A percentile compares a stretch with the other conserved stretches of the same genome.
Evolutionary conservation across 768 basidiomycete genomes (phyloP).

Genomic region (Tulasnella sp.): DNA sequence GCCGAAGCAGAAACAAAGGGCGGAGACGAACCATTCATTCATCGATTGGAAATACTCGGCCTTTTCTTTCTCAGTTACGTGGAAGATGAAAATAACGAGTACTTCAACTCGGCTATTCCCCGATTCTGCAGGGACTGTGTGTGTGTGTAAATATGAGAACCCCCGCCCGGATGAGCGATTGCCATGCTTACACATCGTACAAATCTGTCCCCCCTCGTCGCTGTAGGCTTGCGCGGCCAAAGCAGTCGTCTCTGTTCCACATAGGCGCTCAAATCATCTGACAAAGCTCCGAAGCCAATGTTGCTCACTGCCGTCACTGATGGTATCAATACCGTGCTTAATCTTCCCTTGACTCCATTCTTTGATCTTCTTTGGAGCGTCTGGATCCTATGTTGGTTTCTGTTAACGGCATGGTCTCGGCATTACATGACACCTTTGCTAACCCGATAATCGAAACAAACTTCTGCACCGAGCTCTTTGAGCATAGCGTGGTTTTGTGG

Average conservation of each 20-base stretch:
- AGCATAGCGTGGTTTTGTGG: constrained; percentile 47
- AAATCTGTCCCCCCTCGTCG: constrained; percentile 15
- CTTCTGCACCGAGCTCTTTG: constrained; percentile 50
- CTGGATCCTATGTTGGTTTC: constrained; percentile 30
- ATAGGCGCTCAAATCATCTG: not conserved
- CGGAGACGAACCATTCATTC: constrained; percentile 16
- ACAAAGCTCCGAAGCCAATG: not conserved
- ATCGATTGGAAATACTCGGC: constrained; percentile 5
- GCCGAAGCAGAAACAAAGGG: not conserved
- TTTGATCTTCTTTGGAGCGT: constrained; percentile 37
- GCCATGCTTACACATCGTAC: constrained; percentile 17
- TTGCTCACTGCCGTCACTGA: constrained; percentile 20
- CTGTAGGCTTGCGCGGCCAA: constrained; percentile 27
- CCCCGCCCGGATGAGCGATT: not conserved
- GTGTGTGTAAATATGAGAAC: not conserved
- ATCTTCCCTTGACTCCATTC: constrained; percentile 33
- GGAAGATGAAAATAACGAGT: not conserved
- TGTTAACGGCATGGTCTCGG: not conserved
- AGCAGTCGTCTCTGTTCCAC: not conserved
- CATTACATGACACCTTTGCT: not conserved
- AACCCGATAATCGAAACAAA: constrained; percentile 47
- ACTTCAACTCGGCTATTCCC: constrained; percentile 11
- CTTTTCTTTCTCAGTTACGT: not conserved
- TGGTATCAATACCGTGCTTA: not conserved
- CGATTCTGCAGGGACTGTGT: not conserved